phyloP scores from a whole-genome alignment of 257 asterid species.

The Thymus quinquecostatus region DNA sequence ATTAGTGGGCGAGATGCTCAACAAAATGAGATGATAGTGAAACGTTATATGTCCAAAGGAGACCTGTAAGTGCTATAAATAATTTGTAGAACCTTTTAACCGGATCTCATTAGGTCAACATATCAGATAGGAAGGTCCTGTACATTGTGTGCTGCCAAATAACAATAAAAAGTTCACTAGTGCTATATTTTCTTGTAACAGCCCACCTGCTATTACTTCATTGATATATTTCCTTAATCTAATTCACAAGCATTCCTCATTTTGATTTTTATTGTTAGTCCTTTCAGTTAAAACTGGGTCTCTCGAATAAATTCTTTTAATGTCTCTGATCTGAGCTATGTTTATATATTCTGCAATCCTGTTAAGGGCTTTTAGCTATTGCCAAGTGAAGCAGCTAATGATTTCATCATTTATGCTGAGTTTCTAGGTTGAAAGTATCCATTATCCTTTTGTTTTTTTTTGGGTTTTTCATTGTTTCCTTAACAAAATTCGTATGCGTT shows the following conservation, averaged over 20 bases:
- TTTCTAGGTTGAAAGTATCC: conserved; percentile 4
- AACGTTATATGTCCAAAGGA: conserved; percentile 98
- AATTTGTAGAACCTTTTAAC: conserved; percentile 3
- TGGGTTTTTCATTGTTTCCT: background rate
- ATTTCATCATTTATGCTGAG: conserved; percentile 12
- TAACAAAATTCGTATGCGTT: conserved; percentile 22
- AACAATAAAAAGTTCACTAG: conserved; percentile 6
- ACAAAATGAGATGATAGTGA: conserved; percentile 98
- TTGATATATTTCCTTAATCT: conserved; percentile 1
- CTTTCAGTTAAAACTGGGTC: conserved; percentile 13
- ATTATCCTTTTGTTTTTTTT: background rate
- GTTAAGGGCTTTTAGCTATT: background rate
- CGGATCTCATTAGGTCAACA: conserved; percentile 8
- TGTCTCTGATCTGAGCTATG: conserved; percentile 15
- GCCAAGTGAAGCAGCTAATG: conserved; percentile 9
- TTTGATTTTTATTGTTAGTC: background rate
- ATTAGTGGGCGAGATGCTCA: conserved; percentile 98
- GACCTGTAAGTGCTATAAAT: conserved; percentile 97
- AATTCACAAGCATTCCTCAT: conserved; percentile 26
- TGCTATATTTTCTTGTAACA: background rate
- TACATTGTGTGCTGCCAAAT: conserved; percentile 14
- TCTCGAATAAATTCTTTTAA: background rate
- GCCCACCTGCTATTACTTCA: background rate
- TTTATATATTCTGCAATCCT: conserved; percentile 13
- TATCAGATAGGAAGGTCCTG: conserved; percentile 13